Conservation (phyloP, 2,329 filamentous ascomycete genomes). For the Cladosporium sp. region DNA sequence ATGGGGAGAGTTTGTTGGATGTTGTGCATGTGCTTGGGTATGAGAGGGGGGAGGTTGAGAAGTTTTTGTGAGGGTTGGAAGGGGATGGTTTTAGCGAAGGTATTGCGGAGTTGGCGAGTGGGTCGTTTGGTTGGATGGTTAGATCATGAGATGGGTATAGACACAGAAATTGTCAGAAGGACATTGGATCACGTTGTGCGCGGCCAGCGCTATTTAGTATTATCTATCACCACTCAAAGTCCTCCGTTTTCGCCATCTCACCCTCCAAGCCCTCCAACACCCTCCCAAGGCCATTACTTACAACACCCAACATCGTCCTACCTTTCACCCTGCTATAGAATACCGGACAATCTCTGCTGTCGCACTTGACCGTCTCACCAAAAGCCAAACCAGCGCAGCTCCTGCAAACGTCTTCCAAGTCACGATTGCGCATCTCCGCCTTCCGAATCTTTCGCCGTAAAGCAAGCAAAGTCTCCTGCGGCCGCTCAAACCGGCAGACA, state of each 20-base stretch:
- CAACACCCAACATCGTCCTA: slow-evolving; percentile 38
- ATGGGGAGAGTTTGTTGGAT: slow-evolving; percentile 64
- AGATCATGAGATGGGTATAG: not conserved
- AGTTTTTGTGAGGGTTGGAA: slow-evolving; percentile 13
- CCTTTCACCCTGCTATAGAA: slow-evolving; percentile 75
- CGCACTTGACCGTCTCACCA: slow-evolving; percentile 73
- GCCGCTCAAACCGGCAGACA: slow-evolving; percentile 46
- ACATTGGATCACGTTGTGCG: too few relatives aligned
- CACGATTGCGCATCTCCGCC: slow-evolving; percentile 57
- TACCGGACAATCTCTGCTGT: slow-evolving; percentile 86
- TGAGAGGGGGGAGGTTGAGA: slow-evolving; percentile 26
- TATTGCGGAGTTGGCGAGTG: too few relatives aligned
- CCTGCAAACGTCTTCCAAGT: slow-evolving; percentile 67
- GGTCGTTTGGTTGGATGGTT: too few relatives aligned
- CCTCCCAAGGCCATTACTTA: slow-evolving; percentile 34
- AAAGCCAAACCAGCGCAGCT: slow-evolving; percentile 70
- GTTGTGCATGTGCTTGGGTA: slow-evolving; percentile 65
- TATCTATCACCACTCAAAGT: slow-evolving; percentile 21
- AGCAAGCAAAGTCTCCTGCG: slow-evolving; percentile 56
- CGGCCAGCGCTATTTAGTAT: too few relatives aligned
- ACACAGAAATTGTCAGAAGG: not conserved
- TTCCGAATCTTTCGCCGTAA: slow-evolving; percentile 57
- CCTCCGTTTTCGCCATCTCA: slow-evolving; percentile 17
- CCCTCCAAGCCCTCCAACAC: slow-evolving; percentile 38
- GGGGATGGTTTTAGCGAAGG: too few relatives aligned